These are phyloP conservation scores for Stentor coeruleus DNA, from an alignment of 73 alveolate species.

Conservation along the genomic window DNA sequence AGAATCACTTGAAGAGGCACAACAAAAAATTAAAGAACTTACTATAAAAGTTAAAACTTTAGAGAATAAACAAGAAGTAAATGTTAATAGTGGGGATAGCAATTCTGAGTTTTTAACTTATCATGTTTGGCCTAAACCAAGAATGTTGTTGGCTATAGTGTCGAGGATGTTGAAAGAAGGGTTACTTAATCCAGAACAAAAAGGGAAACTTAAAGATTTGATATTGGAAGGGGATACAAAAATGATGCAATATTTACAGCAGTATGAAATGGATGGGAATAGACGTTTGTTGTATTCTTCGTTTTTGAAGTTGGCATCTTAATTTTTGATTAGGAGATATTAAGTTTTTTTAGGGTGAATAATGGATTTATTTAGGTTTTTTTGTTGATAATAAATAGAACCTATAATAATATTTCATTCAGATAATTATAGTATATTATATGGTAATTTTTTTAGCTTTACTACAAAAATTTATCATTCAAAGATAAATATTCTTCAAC, in stretches of 20 bases:
- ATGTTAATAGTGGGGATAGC: neutral
- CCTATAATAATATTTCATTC: too few species aligned
- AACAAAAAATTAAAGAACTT: neutral
- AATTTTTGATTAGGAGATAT: too few species aligned
- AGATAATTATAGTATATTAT: too few species aligned
- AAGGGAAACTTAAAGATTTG: conserved; percentile 56
- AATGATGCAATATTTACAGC: conserved; percentile 33
- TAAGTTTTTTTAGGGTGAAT: too few species aligned
- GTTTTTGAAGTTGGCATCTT: conserved; percentile 26
- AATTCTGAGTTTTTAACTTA: conserved; percentile 44
- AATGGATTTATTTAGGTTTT: too few species aligned
- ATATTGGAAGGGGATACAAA: conserved; percentile 57
- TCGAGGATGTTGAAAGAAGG: conserved; percentile 61
- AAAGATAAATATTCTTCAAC: too few species aligned
- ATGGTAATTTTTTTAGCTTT: too few species aligned
- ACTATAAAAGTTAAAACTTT: neutral
- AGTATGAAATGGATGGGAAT: conserved; percentile 60
- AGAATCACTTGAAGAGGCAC: conserved; percentile 16
- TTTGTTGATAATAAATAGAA: too few species aligned
- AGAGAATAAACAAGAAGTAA: neutral
- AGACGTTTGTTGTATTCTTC: conserved; percentile 37
- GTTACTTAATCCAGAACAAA: conserved; percentile 33
- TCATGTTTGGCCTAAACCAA: conserved; percentile 64
- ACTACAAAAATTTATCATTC: too few species aligned
- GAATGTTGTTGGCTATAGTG: conserved; percentile 66